Evolutionary conservation across 1,284 basidiomycete genomes (phyloP).

Genomic region (Leccinum griseonigrum): DNA sequence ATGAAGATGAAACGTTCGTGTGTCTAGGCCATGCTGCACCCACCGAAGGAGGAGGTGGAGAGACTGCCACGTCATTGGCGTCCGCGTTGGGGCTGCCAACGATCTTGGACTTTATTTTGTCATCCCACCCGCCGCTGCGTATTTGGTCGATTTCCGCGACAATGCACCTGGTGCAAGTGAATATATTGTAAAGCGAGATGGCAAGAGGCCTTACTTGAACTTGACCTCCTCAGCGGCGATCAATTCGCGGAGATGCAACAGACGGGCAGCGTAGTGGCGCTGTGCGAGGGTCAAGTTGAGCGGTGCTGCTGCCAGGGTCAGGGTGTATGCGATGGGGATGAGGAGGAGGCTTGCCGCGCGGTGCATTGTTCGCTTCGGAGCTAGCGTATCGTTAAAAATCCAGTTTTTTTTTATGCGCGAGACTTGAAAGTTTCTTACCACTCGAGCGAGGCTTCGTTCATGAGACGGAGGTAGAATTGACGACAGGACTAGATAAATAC

Average conservation of each 20-base stretch:
- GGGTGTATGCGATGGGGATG: background rate
- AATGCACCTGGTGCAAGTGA: slow-evolving; percentile 41
- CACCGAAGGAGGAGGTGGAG: slow-evolving; percentile 14
- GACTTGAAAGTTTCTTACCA: slow-evolving; percentile 43
- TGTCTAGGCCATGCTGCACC: background rate
- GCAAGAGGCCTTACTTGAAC: slow-evolving; percentile 60
- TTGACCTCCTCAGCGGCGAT: slow-evolving; percentile 71
- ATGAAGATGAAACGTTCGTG: background rate
- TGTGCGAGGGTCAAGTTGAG: slow-evolving; percentile 69
- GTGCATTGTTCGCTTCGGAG: slow-evolving; percentile 39
- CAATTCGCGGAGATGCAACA: slow-evolving; percentile 65
- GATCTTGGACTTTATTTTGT: slow-evolving; percentile 46
- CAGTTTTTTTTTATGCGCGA: background rate
- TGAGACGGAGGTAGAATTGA: slow-evolving; percentile 61
- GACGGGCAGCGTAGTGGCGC: slow-evolving; percentile 66
- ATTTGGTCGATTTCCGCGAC: slow-evolving; percentile 74
- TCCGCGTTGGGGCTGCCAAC: slow-evolving; percentile 17
- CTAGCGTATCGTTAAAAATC: slow-evolving; percentile 24
- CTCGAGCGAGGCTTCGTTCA: slow-evolving; percentile 67
- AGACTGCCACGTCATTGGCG: slow-evolving; percentile 11
- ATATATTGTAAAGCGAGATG: background rate
- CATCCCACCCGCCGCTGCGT: slow-evolving; percentile 66
- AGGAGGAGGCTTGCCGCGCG: slow-evolving; percentile 38
- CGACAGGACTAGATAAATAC: slow-evolving; percentile 57
- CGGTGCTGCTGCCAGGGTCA: slow-evolving; percentile 36